These are phyloP conservation scores for Farysia itapuensis DNA, from an alignment of 1,284 basidiomycete genomes.

Conservation along the genomic window DNA sequence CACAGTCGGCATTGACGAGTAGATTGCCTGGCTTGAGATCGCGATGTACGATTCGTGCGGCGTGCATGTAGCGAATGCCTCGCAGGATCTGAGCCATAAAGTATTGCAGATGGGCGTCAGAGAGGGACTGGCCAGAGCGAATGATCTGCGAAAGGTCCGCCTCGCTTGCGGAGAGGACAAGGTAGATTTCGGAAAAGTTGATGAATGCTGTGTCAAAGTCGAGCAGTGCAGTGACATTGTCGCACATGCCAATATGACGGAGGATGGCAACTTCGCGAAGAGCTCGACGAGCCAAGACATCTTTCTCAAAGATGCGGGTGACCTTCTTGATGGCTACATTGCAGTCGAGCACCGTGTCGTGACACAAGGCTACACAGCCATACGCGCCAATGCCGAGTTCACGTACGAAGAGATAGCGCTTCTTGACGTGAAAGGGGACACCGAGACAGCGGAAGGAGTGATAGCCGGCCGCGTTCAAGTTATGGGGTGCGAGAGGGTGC, in stretches of 20 bases:
- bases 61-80: constrained; percentile 56
- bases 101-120: constrained; percentile 56
- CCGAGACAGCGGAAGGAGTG: constrained; percentile 56
- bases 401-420: constrained; percentile 53
- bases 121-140: constrained; percentile 51
- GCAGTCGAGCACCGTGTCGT: constrained; percentile 46
- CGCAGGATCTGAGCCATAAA: constrained; percentile 57
- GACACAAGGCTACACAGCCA: constrained; percentile 55
- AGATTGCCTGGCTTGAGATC: constrained; percentile 59
- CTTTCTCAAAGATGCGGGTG: constrained; percentile 55
- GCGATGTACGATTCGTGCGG: constrained; percentile 55
- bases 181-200: constrained; percentile 58
- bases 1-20: constrained; percentile 58
- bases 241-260: constrained; percentile 46
- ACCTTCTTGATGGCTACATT: constrained; percentile 60
- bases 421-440: constrained; percentile 56
- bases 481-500: constrained; percentile 52
- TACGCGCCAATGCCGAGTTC: constrained; percentile 59
- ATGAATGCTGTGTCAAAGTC: constrained; percentile 59
- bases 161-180: constrained; percentile 54
- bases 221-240: constrained; percentile 53
- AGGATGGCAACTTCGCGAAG: constrained; percentile 54
- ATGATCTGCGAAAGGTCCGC: constrained; percentile 58
- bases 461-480: constrained; percentile 51
- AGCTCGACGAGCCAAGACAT: constrained; percentile 53